Evolutionary conservation across 768 basidiomycete genomes (phyloP).

Genomic region (Suillus plorans): DNA sequence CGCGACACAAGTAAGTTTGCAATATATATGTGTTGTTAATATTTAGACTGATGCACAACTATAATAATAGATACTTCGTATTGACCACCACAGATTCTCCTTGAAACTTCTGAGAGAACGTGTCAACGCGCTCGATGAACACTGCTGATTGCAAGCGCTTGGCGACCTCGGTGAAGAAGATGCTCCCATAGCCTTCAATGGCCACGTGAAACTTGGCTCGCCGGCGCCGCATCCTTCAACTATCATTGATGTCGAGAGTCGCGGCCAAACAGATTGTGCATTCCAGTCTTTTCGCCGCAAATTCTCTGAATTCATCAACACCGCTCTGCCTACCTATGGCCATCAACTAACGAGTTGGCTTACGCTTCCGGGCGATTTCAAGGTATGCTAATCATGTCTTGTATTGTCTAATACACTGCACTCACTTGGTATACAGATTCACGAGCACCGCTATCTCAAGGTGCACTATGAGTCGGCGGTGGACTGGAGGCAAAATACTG

Average conservation of each 20-base stretch:
- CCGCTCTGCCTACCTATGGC: background rate
- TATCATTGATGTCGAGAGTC: background rate
- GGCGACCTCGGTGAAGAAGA: background rate
- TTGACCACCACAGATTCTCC: conserved; percentile 14
- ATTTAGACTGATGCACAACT: background rate
- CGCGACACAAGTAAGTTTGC: conserved; percentile 26
- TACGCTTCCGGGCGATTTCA: background rate
- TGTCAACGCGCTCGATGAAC: background rate
- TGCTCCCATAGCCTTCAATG: background rate
- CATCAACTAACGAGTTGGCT: conserved; percentile 5
- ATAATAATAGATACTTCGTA: too few relatives aligned
- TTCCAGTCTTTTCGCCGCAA: background rate
- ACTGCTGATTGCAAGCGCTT: conserved; percentile 21
- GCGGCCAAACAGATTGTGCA: background rate
- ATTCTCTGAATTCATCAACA: conserved; percentile 5
- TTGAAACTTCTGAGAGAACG: conserved; percentile 4
- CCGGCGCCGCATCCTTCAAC: background rate
- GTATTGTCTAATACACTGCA: background rate
- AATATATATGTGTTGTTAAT: background rate
- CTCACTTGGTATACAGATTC: conserved; percentile 17
- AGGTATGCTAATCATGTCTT: background rate
- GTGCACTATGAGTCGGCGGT: conserved; percentile 27
- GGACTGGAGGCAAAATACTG: conserved; percentile 25
- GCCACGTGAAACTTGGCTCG: background rate
- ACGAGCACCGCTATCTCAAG: conserved; percentile 24